These are phyloP conservation scores for Whalleya microplaca DNA, from an alignment of 2,329 filamentous ascomycete species.

Conservation along the genomic window DNA sequence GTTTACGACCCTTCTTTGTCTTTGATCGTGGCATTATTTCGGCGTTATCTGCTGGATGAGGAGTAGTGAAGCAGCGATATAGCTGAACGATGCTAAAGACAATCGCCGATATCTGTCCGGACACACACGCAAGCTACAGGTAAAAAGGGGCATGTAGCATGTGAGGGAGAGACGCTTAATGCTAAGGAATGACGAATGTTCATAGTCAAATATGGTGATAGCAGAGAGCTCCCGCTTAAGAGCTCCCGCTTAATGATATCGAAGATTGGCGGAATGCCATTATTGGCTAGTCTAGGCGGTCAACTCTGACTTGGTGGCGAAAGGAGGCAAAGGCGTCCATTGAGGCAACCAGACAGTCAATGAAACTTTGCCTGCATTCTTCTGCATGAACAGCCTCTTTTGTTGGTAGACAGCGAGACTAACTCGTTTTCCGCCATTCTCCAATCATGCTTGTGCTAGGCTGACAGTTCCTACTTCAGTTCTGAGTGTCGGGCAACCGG, in stretches of 20 bases:
- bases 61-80: neutral
- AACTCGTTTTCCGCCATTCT: neutral
- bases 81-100: neutral
- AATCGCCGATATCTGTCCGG: neutral
- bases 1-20: constrained; percentile 1
- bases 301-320: neutral
- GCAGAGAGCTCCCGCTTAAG: neutral
- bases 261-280: neutral
- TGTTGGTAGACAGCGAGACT: neutral
- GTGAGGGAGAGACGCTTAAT: neutral
- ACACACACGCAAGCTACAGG: neutral
- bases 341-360: neutral
- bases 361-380: neutral
- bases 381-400: neutral
- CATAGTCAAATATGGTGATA: neutral
- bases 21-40: neutral
- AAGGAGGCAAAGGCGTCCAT: neutral
- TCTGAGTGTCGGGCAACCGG: neutral
- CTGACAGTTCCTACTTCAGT: neutral
- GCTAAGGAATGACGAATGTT: neutral
- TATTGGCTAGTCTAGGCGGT: neutral
- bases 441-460: neutral
- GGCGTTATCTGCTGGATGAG: neutral
- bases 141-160: neutral
- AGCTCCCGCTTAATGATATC: neutral